phyloP scores from a whole-genome alignment of 164 flowering plant species.

The Annona cherimola region DNA sequence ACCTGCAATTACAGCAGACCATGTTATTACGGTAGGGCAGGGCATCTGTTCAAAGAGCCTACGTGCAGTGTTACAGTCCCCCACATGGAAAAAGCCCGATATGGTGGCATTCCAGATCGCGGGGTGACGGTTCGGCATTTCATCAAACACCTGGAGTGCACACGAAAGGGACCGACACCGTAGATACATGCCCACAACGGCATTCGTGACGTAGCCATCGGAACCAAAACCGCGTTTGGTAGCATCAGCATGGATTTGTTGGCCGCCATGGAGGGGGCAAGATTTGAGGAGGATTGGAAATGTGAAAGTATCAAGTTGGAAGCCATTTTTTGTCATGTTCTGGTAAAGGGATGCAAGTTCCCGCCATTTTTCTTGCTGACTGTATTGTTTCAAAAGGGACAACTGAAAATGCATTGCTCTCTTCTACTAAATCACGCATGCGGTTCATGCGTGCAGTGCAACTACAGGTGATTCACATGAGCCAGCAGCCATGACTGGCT shows the following conservation, averaged over 20 bases:
- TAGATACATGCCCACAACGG: constrained; percentile 15
- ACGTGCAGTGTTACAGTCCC: constrained; percentile 12
- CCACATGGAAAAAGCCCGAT: constrained; percentile 17
- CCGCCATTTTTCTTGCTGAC: constrained; percentile 17
- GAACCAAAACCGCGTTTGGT: constrained; percentile 19
- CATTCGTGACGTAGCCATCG: constrained; percentile 17
- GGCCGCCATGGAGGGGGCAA: constrained; percentile 8
- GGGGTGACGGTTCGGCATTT: constrained; percentile 11
- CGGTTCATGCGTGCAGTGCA: too few relatives aligned
- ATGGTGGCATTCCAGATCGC: constrained; percentile 20
- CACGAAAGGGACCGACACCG: background rate
- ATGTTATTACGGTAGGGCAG: constrained; percentile 17
- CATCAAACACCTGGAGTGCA: constrained; percentile 22
- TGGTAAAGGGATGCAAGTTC: constrained; percentile 11
- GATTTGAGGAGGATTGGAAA: constrained; percentile 19
- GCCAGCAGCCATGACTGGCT: too few relatives aligned
- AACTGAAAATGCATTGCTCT: constrained; percentile 10
- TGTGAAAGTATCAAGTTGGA: constrained; percentile 21
- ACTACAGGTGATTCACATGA: too few relatives aligned
- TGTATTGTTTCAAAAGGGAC: constrained; percentile 14
- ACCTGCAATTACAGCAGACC: constrained; percentile 23
- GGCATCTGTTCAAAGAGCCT: constrained; percentile 16
- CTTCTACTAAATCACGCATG: too few relatives aligned
- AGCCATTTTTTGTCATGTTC: constrained; percentile 13
- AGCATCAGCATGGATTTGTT: constrained; percentile 19